Evolutionary conservation across 805 yeast species (phyloP).

Genomic region (Osmozyma mogii): DNA sequence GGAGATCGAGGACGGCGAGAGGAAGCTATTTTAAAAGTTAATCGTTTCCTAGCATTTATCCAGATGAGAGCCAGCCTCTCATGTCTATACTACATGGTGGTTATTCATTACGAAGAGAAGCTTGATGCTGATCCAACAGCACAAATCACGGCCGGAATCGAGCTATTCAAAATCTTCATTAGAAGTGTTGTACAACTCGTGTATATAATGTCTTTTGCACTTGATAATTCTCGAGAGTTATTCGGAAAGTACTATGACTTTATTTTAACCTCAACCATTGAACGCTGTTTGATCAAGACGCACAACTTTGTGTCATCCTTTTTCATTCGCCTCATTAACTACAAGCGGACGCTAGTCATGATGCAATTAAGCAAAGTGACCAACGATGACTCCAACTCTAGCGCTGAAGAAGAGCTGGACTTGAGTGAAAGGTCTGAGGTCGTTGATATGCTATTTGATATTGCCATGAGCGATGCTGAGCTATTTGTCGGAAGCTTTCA

Average conservation of each 20-base stretch:
- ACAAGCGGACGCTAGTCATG: slow-evolving; percentile 24
- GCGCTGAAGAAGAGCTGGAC: slow-evolving; percentile 6
- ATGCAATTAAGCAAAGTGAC: slow-evolving; percentile 3
- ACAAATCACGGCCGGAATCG: slow-evolving; percentile 32
- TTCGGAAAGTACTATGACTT: slow-evolving; percentile 35
- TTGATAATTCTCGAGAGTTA: slow-evolving; percentile 34
- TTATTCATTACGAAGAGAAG: slow-evolving; percentile 32
- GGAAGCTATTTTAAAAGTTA: slow-evolving; percentile 24
- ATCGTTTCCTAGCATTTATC: slow-evolving; percentile 27
- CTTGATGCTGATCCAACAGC: slow-evolving; percentile 19
- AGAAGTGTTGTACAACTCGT: slow-evolving; percentile 35
- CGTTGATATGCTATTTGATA: slow-evolving; percentile 23
- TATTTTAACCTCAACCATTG: slow-evolving; percentile 28
- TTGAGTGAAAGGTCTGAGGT: slow-evolving; percentile 18
- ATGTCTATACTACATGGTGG: slow-evolving; percentile 32
- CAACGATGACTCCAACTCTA: slow-evolving; percentile 6
- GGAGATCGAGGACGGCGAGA: slow-evolving; percentile 19
- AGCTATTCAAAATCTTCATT: slow-evolving; percentile 33
- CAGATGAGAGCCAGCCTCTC: slow-evolving; percentile 32
- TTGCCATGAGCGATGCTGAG: slow-evolving; percentile 31
- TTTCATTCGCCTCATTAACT: slow-evolving; percentile 31
- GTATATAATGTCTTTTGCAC: slow-evolving; percentile 35
- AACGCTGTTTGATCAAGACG: slow-evolving; percentile 32
- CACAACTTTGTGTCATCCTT: slow-evolving; percentile 32
- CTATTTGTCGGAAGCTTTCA: slow-evolving; percentile 36